Conservation (phyloP, 2,329 filamentous ascomycete genomes). For the Cladophialophora carrionii region DNA sequence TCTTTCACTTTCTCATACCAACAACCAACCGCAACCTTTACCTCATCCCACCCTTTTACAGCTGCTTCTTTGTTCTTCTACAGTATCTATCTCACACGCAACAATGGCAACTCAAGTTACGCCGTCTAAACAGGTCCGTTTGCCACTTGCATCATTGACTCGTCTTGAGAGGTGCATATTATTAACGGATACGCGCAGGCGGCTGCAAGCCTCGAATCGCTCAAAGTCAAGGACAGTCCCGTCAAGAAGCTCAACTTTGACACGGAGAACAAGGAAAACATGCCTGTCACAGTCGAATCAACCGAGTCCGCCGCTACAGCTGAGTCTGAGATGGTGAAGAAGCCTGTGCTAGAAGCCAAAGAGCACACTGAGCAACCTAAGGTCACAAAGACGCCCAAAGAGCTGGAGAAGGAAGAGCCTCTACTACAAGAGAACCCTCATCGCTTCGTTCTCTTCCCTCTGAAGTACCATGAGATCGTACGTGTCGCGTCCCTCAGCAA, state of each 20-base stretch:
- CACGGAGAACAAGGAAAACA: constrained; percentile 77
- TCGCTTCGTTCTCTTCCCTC: constrained; percentile 96
- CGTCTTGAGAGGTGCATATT: constrained; percentile 42
- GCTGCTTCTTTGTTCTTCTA: constrained; percentile 25
- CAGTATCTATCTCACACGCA: constrained; percentile 29
- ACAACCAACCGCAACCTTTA: constrained; percentile 3
- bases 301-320: constrained; percentile 56
- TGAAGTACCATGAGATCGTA: constrained; percentile 62
- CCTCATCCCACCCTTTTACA: constrained; percentile 16
- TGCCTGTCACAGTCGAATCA: constrained; percentile 58
- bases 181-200: constrained; percentile 62
- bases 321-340: constrained; percentile 60
- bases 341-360: constrained; percentile 53
- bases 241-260: constrained; percentile 84
- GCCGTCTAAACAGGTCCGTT: constrained; percentile 71
- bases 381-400: constrained; percentile 60
- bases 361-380: constrained; percentile 51
- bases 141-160: constrained; percentile 46
- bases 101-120: constrained; percentile 78
- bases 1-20: constrained; percentile 29
- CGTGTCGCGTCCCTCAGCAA: constrained; percentile 22
- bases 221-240: constrained; percentile 88
- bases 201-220: constrained; percentile 79
- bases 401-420: constrained; percentile 80
- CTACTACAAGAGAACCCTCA: constrained; percentile 93